Percentiles rank a stretch among this genome's conserved stretches.
Conservation (phyloP, 345 rosid genomes). For the Eutrema heterophyllum region DNA sequence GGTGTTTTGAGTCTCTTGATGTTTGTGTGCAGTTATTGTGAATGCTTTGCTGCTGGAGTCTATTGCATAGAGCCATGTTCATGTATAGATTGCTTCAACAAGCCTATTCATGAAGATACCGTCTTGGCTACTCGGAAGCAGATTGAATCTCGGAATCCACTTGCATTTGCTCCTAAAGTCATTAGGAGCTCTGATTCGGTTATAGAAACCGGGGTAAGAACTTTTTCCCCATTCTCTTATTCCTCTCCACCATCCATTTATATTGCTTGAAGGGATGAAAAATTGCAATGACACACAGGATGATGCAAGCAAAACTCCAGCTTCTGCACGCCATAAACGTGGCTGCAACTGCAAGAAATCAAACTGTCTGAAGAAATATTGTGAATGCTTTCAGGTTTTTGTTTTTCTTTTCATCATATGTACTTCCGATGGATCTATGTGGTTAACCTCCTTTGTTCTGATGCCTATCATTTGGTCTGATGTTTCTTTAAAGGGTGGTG, state of each 20-base stretch:
- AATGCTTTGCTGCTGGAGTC: slow-evolving; percentile 98
- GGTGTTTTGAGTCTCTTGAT: slow-evolving; percentile 7
- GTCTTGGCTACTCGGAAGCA: slow-evolving; percentile 93
- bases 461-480: neutral
- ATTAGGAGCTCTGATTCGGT: slow-evolving; percentile 55
- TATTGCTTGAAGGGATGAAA: neutral
- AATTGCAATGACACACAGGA: slow-evolving; percentile 44
- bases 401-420: neutral
- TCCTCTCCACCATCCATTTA: neutral
- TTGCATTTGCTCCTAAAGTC: slow-evolving; percentile 99
- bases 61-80: slow-evolving; percentile 93
- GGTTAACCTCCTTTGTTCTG: slow-evolving; percentile 10
- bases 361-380: slow-evolving; percentile 88
- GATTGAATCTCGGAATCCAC: slow-evolving; percentile 95
- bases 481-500: slow-evolving; percentile 62
- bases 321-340: slow-evolving; percentile 93
- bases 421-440: slow-evolving; percentile 14
- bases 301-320: slow-evolving; percentile 76
- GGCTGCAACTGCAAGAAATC: slow-evolving; percentile 99
- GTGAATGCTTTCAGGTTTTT: slow-evolving; percentile 98
- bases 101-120: slow-evolving; percentile 86
- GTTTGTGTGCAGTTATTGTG: slow-evolving; percentile 38
- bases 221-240: neutral
- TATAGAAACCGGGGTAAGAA: slow-evolving; percentile 57
- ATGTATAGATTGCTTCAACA: slow-evolving; percentile 94